phyloP scores from a whole-genome alignment of 345 rosid species.

The Melaleuca alternifolia region DNA sequence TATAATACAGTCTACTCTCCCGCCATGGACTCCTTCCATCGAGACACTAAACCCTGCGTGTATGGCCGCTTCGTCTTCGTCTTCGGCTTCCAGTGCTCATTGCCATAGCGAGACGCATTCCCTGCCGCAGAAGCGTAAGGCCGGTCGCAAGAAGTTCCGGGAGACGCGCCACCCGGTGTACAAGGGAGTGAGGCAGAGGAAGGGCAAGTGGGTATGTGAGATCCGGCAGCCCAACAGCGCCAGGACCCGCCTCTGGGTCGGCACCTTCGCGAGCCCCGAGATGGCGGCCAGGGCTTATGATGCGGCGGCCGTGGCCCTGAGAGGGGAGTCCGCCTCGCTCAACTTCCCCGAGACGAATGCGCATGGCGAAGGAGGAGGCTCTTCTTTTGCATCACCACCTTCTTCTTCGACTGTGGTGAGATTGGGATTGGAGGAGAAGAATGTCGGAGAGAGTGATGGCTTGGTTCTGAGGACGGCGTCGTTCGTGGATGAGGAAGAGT shows the following conservation, averaged over 20 bases:
- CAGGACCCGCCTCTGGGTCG: conserved; percentile 35
- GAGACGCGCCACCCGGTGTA: conserved; percentile 47
- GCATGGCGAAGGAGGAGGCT: background rate
- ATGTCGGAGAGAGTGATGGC: background rate
- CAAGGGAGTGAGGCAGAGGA: conserved; percentile 37
- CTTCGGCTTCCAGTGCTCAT: background rate
- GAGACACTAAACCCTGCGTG: background rate
- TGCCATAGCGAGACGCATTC: background rate
- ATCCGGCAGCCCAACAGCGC: conserved; percentile 21
- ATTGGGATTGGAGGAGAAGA: background rate
- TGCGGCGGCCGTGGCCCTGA: conserved; percentile 31
- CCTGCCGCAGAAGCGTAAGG: conserved; percentile 17
- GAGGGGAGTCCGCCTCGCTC: conserved; percentile 23
- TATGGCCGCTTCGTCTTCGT: background rate
- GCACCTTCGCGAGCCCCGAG: conserved; percentile 32
- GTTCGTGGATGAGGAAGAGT: conserved; percentile 43
- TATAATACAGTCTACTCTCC: background rate
- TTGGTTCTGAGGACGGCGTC: background rate
- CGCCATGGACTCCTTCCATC: background rate
- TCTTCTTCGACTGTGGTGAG: background rate
- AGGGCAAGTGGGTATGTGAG: conserved; percentile 56
- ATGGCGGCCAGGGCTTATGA: conserved; percentile 47
- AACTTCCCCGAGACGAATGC: conserved; percentile 24
- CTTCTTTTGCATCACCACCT: background rate
- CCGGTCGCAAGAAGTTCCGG: conserved; percentile 42